Base-by-base conservation (phyloP, 345 rosid species). In the Boechera retrofracta region DNA sequence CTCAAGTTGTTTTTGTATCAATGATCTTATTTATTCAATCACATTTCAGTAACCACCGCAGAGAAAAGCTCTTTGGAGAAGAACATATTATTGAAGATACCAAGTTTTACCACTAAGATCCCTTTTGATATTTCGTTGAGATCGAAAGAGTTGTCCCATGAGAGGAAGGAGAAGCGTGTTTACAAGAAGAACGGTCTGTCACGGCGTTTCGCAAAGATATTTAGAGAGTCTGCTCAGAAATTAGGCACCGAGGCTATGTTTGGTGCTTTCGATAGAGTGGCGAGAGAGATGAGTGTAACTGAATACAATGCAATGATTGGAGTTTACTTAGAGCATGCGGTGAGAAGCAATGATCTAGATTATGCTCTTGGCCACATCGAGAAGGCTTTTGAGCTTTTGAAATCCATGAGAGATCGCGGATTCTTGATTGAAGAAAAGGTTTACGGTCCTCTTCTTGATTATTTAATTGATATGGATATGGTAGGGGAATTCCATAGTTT, bases 341-440 rank as follows among this genome's bases (percentile, higher is more conserved):
- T 64, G 78, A 61, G 13, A 59, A 86, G 72, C 64, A 79, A 79
- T 55, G 85, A 87, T 73, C 76, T 84, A 33, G 85, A 81, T 16
- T 79, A 68, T 69, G 88, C 82, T 18, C 82, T 82, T 57, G 77
- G 80, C 39, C 80, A 86, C 4, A 70, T 91, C 33, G 77, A 57
- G 26, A 77, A 58, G 53, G 94, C 86, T 75, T 78, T 80, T 44
- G 77, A 63, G 79, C 71, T 85, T 77, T 68, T 89, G 4, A 70
- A 79, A 24, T 35, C 62, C 39, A 88, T 92, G 97, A 95, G 81
- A 80, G 91, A 92, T 71, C 83, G 78, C 8, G 97, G 98, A n/a
- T 86, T 89, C 67, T 72, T 6, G 29, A 32, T 91, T 47, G 87
- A 75, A 35, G 97, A 95, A 65, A 83, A 57, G 15, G 83, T 87